Conservation (phyloP, 306 rosid genomes). For the Rosa multiflora region DNA sequence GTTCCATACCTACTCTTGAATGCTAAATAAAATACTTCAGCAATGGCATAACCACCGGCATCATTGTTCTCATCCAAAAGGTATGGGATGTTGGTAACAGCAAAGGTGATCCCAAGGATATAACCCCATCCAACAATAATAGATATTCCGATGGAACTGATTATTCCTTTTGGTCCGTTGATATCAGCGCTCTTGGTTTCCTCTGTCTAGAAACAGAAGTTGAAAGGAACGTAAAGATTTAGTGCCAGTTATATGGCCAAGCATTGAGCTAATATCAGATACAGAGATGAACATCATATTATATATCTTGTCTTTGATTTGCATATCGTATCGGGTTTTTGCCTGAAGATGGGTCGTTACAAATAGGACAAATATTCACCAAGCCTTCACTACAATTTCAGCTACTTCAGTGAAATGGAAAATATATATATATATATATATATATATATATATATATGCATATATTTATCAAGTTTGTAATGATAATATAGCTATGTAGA, state of each 20-base stretch:
- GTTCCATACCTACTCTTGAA: conserved; percentile 86
- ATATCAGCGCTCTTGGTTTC: conserved; percentile 88
- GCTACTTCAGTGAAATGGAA: neutral
- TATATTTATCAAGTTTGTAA: neutral
- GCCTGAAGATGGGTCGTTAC: too few species aligned
- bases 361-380: too few species aligned
- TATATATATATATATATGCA: too few species aligned
- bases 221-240: conserved; percentile 18
- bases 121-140: conserved; percentile 86
- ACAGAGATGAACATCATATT: neutral
- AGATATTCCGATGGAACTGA: conserved; percentile 89
- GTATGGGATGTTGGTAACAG: conserved; percentile 64
- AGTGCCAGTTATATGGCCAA: conserved; percentile 26
- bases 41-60: conserved; percentile 97
- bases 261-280: neutral
- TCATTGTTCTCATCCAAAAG: conserved; percentile 77
- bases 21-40: conserved; percentile 78
- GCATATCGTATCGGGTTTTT: neutral
- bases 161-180: conserved; percentile 96
- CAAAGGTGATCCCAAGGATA: conserved; percentile 87
- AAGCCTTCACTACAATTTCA: too few species aligned
- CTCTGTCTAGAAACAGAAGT: conserved; percentile 65
- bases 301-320: neutral
- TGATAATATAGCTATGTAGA: neutral
- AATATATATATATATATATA: neutral